phyloP scores from a whole-genome alignment of 164 flowering plant genomes.

The Euptelea pleiosperma region DNA sequence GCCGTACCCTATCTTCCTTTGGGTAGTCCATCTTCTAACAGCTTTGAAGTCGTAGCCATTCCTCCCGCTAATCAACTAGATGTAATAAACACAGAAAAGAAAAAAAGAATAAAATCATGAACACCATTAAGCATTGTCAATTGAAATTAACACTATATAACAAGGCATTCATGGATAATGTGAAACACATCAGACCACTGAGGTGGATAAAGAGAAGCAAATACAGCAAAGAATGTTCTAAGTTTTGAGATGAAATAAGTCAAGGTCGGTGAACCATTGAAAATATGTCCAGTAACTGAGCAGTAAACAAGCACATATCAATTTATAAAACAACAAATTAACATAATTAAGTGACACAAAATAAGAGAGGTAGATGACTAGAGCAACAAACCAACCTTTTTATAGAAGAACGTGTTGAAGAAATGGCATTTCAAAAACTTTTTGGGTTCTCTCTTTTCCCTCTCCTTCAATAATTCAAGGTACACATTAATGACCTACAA shows the following conservation, averaged over 20 bases:
- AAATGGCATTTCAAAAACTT: constrained; percentile 88
- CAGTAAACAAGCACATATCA: too few species aligned
- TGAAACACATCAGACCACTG: background rate
- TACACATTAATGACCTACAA: constrained; percentile 88
- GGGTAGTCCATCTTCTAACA: constrained; percentile 88
- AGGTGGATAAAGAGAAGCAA: too few species aligned
- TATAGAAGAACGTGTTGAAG: constrained; percentile 91
- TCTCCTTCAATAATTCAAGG: constrained; percentile 88
- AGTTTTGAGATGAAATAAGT: too few species aligned
- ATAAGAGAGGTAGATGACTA: background rate
- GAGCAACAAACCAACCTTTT: constrained; percentile 58
- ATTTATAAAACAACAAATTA: background rate
- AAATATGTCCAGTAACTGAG: too few species aligned
- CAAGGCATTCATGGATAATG: background rate
- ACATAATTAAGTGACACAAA: background rate
- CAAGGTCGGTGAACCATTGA: too few species aligned
- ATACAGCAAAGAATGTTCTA: background rate
- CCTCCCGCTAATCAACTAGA: constrained; percentile 59
- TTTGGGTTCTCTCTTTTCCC: constrained; percentile 80
- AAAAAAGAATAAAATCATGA: background rate
- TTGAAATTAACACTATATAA: too few species aligned
- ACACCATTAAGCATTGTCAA: background rate
- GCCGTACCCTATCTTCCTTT: constrained; percentile 74
- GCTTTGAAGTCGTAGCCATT: constrained; percentile 68
- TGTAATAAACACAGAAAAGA: background rate